phyloP scores from a whole-genome alignment of 306 rosid genomes.

The Trichosanthes cucumerina region DNA sequence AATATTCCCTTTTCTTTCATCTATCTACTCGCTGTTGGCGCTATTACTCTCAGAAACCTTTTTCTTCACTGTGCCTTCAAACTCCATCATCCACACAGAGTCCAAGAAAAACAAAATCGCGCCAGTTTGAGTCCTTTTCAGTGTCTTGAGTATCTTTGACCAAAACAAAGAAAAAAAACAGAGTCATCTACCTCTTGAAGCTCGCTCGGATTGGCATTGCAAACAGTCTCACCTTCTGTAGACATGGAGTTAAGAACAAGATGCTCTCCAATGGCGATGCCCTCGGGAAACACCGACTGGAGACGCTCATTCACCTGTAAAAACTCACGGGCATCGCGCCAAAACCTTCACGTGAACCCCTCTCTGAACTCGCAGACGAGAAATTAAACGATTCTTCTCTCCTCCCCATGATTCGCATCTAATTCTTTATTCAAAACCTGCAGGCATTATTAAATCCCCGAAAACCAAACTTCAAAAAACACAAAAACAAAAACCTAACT shows the following conservation, averaged over 20 bases:
- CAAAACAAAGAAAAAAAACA: neutral
- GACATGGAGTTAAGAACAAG: neutral
- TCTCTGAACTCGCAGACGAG: constrained; percentile 27
- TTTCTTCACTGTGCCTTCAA: neutral
- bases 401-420: constrained; percentile 21
- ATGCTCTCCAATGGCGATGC: constrained; percentile 2
- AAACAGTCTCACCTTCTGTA: neutral
- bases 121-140: neutral
- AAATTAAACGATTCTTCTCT: constrained; percentile 14
- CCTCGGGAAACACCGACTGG: neutral
- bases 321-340: constrained; percentile 24
- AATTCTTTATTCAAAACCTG: constrained; percentile 11
- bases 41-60: neutral
- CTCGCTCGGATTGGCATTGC: neutral
- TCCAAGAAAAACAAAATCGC: neutral
- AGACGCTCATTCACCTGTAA: constrained; percentile 5
- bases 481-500: neutral
- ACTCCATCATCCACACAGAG: neutral
- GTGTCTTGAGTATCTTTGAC: neutral
- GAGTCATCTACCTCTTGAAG: neutral
- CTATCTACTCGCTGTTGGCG: neutral
- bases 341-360: constrained; percentile 39
- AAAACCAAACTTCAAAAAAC: neutral
- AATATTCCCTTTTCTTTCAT: constrained; percentile 5
- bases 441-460: constrained; percentile 19